Base-by-base conservation (phyloP, 371 early-diverging fungal species). In the Zychaea mexicana region DNA sequence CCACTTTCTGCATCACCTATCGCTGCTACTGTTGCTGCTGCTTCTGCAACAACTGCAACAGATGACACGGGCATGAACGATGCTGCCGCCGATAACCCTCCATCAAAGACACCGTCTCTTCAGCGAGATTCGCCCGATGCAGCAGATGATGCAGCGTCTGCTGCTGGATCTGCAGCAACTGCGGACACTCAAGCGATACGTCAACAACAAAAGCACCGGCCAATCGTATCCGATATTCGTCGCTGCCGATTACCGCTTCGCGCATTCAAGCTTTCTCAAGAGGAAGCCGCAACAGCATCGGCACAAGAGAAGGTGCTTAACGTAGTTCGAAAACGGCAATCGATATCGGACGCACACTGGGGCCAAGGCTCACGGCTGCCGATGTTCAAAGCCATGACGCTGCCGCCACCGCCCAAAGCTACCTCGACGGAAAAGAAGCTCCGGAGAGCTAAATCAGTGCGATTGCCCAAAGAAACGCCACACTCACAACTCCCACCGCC, bases 301-400 rank as follows among this genome's bases (percentile, higher is more conserved):
- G 71, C 75, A 3, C 56, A 72, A 39, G 78, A 75, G 55, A 72
- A 72, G 32, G 73, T 78, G 12, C 58, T 67, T 6, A 69, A 62
- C 53, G 77, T 79, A 22, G 63, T 69, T 5, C 72, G 66, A 22
- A 79, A 77, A 45, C 66, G 80, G 17, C 75, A 74, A 52, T 71
- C 77, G 0, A 66, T 79, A 31, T 59, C 77, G 7, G 73, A 72
- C 15, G 53, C 64, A 2, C 68, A 71, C 46, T 74, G 80, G 57
- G 70, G 69, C 30, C 80, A 79, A 60, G 80, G 80, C 4, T 79
- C 75, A 33, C 72, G 77, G 15, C 65, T 79, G 30, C 80, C 80
- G 5, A 74, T 76, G 77, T 54, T 79, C 15, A 74, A 69, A 22
- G 60, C 67, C 38, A 64, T 60, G 56, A 47, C 64, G 0, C 45